Conservation (phyloP, 2,329 filamentous ascomycete genomes). For the Hymenoscyphus scutula region DNA sequence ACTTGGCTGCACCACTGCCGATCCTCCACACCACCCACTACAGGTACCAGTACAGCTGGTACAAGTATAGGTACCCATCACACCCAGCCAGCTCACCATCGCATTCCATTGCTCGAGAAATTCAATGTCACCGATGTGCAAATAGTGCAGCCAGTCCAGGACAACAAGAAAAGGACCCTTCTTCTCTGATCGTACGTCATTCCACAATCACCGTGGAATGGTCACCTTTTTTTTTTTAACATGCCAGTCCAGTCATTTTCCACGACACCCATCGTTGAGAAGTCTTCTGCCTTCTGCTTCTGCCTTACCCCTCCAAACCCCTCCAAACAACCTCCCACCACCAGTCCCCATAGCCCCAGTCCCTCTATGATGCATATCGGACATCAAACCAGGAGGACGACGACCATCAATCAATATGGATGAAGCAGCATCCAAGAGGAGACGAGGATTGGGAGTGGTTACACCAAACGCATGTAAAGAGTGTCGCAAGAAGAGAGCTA, state of each 20-base stretch:
- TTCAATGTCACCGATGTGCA: no score
- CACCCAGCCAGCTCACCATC: no score
- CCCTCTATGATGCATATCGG: background rate
- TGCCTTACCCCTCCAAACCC: background rate
- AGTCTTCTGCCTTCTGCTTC: background rate
- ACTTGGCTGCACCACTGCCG: no score
- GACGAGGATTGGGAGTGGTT: conserved; percentile 33
- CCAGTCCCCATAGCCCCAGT: background rate
- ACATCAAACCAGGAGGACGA: background rate
- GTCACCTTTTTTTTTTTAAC: background rate
- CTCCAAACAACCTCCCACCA: background rate
- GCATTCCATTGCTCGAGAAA: no score
- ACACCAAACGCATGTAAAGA: conserved; percentile 36
- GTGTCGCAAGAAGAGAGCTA: conserved; percentile 36
- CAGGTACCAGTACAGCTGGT: no score
- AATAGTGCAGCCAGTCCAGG: background rate
- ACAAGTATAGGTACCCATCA: no score
- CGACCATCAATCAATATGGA: conserved; percentile 8
- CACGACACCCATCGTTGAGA: background rate
- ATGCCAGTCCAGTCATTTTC: background rate
- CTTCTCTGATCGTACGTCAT: background rate
- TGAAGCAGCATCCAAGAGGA: conserved; percentile 26
- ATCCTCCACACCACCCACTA: no score
- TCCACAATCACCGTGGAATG: background rate
- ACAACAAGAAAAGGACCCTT: background rate